Percentiles rank a stretch among this genome's conserved stretches.
phyloP scores from a whole-genome alignment of 192 early-diverging fungal genomes.

The Backusella morwellensis region DNA sequence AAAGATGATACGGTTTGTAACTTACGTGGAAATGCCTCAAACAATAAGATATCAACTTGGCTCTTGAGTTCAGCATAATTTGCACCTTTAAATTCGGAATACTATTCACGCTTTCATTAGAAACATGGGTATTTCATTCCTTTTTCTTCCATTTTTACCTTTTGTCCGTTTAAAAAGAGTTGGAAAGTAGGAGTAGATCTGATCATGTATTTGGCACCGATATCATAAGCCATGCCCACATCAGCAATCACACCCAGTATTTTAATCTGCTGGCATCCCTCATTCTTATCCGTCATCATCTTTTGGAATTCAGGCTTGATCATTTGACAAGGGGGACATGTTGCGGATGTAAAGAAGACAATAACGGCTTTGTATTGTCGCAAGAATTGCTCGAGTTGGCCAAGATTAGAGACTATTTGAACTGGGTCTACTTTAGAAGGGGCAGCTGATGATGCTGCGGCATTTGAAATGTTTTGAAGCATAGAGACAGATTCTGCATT shows the following conservation, averaged over 20 bases:
- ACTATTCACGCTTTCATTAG: constrained; percentile 1
- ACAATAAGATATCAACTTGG: constrained; percentile 58
- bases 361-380: constrained; percentile 51
- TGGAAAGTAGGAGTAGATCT: constrained; percentile 72
- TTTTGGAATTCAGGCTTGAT: constrained; percentile 70
- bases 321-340: constrained; percentile 66
- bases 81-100: constrained; percentile 61
- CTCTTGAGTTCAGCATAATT: constrained; percentile 56
- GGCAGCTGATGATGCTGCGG: constrained; percentile 24
- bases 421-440: constrained; percentile 22
- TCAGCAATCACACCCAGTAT: constrained; percentile 68
- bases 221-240: constrained; percentile 48
- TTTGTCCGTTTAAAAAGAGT: constrained; percentile 60
- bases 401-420: constrained; percentile 37
- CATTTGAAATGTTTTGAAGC: constrained; percentile 20
- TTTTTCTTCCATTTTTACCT: constrained; percentile 17
- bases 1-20: not conserved
- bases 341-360: constrained; percentile 68
- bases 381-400: constrained; percentile 43
- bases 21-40: constrained; percentile 62
- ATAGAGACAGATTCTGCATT: constrained; percentile 22
- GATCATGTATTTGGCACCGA: constrained; percentile 51
- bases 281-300: constrained; percentile 47
- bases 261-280: constrained; percentile 3
- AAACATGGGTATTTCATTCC: not conserved